A percentile compares a stretch with the other conserved stretches of the same genome.
Conservation (phyloP, 495 filamentous ascomycete species). For the Rhizodiscina lignyota region DNA sequence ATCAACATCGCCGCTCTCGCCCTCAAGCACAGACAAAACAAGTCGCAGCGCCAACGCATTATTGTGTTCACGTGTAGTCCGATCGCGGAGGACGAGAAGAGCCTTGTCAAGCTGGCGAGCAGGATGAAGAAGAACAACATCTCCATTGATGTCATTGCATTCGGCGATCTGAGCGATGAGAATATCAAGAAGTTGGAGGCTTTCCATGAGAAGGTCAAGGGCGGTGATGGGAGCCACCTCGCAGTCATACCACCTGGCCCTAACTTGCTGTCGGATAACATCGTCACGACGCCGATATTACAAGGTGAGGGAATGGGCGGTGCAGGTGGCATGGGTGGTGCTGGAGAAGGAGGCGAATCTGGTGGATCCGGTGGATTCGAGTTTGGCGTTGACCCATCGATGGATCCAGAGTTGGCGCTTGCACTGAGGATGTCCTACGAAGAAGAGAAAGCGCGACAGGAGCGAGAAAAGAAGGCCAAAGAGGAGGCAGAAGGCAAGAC, state of each 20-base stretch:
- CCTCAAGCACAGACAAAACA: constrained; percentile 96
- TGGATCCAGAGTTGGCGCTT: constrained; percentile 84
- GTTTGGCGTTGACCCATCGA: constrained; percentile 63
- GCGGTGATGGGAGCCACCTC: constrained; percentile 75
- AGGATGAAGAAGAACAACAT: constrained; percentile 97
- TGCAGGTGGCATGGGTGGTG: constrained; percentile 24
- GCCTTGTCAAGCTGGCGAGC: constrained; percentile 75
- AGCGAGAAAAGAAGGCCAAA: constrained; percentile 61
- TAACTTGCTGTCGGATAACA: constrained; percentile 77
- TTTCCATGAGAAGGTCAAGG: constrained; percentile 84
- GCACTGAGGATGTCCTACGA: constrained; percentile 97
- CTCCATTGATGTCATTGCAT: constrained; percentile 81
- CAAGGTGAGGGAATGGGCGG: constrained; percentile 49
- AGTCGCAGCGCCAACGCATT: constrained; percentile 84
- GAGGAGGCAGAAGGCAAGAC: constrained; percentile 55
- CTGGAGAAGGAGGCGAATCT: constrained; percentile 35
- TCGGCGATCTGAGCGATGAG: constrained; percentile 83
- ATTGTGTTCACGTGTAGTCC: constrained; percentile 91
- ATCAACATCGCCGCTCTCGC: constrained; percentile 89
- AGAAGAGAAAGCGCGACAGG: constrained; percentile 86
- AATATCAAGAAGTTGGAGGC: constrained; percentile 81
- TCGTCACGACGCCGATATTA: constrained; percentile 83
- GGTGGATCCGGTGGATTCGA: constrained; percentile 36
- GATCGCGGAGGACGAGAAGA: constrained; percentile 75
- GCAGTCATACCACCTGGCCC: constrained; percentile 82